Evolutionary conservation across 2,329 filamentous ascomycete species (phyloP), one percentile per base, ranked within the genome.

Genomic region (Blastomyces emzantsi): DNA sequence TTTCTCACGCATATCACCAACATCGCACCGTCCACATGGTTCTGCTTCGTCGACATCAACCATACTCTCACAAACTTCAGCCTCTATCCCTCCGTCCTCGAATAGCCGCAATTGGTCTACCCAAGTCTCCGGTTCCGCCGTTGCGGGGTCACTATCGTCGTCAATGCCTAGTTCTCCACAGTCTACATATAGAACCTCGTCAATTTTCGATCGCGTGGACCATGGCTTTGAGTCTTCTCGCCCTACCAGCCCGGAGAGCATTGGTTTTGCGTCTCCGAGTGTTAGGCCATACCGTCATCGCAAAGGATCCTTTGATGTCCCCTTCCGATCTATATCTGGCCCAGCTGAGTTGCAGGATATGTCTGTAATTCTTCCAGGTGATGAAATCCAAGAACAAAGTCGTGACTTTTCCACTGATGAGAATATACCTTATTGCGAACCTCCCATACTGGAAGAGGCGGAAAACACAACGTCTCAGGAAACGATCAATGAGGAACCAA

Each of bases 121-220:
- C 62, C 81, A 88, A 70, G 84, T 86, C 0, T 81, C 82, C 56
- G 78, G 81, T 58, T 83, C 84, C 36, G 85, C 85, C 0, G 87
- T 89, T 11, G 85, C 79, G 25, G 59, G n/a, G 7, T 75, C 88
- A 64, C 82, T 84, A 1, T 76, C 85, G 0, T 90, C 89, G 1
- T 96, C 92, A 0, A 82, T 88, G 1, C 88, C 92, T 1, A 92
- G 87, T 69, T 97, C 93, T 3, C 92, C 94, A 0, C 83, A 82
- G 55, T 94, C 91, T 1, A 86, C 85, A 39, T 86, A 86, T 66
- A 85, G 88, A 22, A 84, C 84, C 60, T 90, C 84, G 15, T 86
- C 90, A 0, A 80, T 96, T 57, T 97, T 96, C 70, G 93, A 97
- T 73, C 83, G 85, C 41, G 78, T 83, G 13, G 85, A 88, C 67